Percentiles rank a stretch among this genome's conserved stretches.
Conservation (phyloP, 2,329 filamentous ascomycete genomes). For the Pseudogymnoascus sp. region DNA sequence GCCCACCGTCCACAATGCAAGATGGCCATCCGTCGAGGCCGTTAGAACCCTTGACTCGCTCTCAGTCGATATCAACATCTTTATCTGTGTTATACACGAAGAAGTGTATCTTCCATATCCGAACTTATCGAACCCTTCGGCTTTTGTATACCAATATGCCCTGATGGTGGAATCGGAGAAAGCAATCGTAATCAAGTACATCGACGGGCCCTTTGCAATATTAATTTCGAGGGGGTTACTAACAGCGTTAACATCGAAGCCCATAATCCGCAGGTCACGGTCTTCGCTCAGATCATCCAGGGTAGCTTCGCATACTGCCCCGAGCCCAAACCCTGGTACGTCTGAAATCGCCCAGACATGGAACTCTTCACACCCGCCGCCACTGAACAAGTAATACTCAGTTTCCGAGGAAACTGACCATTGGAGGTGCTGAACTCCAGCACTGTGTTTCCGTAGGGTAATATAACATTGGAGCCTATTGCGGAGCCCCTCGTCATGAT, state of each 20-base stretch:
- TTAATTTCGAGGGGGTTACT: not conserved
- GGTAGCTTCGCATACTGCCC: slow-evolving; percentile 49
- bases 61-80: slow-evolving; percentile 34
- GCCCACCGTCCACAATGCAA: slow-evolving; percentile 52
- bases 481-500: slow-evolving; percentile 17
- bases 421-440: slow-evolving; percentile 63
- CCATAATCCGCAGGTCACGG: slow-evolving; percentile 69
- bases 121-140: slow-evolving; percentile 41
- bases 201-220: slow-evolving; percentile 10
- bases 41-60: slow-evolving; percentile 45
- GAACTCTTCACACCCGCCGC: slow-evolving; percentile 81
- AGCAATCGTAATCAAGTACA: slow-evolving; percentile 59
- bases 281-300: slow-evolving; percentile 45
- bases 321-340: slow-evolving; percentile 44
- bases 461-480: slow-evolving; percentile 41
- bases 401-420: slow-evolving; percentile 57
- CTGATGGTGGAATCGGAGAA: slow-evolving; percentile 80
- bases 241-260: slow-evolving; percentile 55
- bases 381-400: slow-evolving; percentile 65
- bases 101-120: slow-evolving; percentile 56
- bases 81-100: slow-evolving; percentile 65
- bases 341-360: slow-evolving; percentile 65
- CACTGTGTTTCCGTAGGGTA: slow-evolving; percentile 68
- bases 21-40: slow-evolving; percentile 72
- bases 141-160: slow-evolving; percentile 41